Evolutionary conservation across 495 filamentous ascomycete genomes (phyloP), one percentile per base, ranked within the genome.

Genomic region (Jackrogersella minutella): DNA sequence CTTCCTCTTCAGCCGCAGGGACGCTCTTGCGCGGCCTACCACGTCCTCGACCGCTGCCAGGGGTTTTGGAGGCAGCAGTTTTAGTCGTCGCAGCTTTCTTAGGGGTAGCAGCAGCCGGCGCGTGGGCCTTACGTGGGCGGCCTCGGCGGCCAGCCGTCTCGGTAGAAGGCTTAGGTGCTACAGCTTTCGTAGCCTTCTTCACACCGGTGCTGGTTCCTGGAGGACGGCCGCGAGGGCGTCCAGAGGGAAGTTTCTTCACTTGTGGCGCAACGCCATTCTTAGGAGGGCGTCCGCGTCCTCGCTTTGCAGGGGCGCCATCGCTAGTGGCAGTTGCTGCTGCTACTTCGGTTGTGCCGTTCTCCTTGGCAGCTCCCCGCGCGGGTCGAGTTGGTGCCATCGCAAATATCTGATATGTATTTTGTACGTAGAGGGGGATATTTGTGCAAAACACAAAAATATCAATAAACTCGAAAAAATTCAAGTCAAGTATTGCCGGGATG

Each of bases 161-260:
- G 19, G 22, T 69, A 33, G 62, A 57, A 14, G 40, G 1, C 30
- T 37, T 52, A 19, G 49, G 47, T 3, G 64, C 37, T 44, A 74
- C 39, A 51, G 64, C 69, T 10, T 78, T 80, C 2, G 56, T 39
- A 0, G 71, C 53, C 59, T 79, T 81, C 71, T 79, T 79, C 9
- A 76, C 74, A 21, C 73, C 73, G n/a, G n/a, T n/a, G 16, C 72
- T 70, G 39, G 64, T 71, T 56, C 79, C 80, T 51, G 77, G 75
- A 64, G 81, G 81, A 11, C 81, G 69, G 44, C 81, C 81, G 33
- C 81, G 77, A 13, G 79, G 79, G 8, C 77, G 76, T 24, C 81
- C 81, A 24, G 74, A 54, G 21, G 81, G 77, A 11, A 19, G 58
- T 3, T 74, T 72, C 73, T 77, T 78, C 5, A 66, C 62, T 66